Evolutionary conservation across 768 basidiomycete genomes (phyloP).

Genomic region (Russula olivacea): DNA sequence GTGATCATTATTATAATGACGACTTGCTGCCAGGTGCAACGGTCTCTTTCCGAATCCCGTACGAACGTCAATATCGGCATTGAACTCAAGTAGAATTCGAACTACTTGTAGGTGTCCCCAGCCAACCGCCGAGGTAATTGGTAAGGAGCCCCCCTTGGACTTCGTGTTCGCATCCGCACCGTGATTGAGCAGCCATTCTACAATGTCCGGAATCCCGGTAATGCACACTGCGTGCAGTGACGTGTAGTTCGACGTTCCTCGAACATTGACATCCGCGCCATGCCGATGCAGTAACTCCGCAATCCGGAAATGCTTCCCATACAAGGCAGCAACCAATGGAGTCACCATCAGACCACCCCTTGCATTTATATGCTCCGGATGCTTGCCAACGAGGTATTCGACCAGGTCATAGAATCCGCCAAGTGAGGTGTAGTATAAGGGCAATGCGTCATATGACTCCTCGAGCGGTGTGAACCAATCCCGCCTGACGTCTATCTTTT

Average conservation of each 20-base stretch:
- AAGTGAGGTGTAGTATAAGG: slow-evolving; percentile 3
- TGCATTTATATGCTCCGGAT: neutral
- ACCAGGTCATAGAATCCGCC: neutral
- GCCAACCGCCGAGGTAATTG: neutral
- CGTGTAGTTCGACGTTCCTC: accelerated
- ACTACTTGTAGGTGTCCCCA: neutral
- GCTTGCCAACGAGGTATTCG: neutral
- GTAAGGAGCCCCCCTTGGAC: accelerated
- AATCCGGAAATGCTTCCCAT: neutral
- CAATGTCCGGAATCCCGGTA: accelerated
- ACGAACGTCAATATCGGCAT: neutral
- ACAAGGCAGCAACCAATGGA: slow-evolving; percentile 1
- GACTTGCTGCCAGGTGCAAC: neutral
- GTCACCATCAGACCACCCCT: neutral
- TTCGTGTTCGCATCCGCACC: neutral
- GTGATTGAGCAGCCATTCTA: neutral
- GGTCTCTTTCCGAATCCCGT: neutral
- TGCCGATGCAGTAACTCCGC: neutral
- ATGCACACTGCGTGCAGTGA: neutral
- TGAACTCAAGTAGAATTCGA: neutral
- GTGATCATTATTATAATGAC: neutral
- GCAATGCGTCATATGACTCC: accelerated
- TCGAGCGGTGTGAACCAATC: accelerated
- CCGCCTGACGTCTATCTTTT: neutral
- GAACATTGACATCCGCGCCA: neutral